Percentiles rank a stretch among this genome's conserved stretches.
These are phyloP conservation scores for Xylariaceae sp. DNA, from an alignment of 2,329 filamentous ascomycete genomes.

Conservation along the genomic window DNA sequence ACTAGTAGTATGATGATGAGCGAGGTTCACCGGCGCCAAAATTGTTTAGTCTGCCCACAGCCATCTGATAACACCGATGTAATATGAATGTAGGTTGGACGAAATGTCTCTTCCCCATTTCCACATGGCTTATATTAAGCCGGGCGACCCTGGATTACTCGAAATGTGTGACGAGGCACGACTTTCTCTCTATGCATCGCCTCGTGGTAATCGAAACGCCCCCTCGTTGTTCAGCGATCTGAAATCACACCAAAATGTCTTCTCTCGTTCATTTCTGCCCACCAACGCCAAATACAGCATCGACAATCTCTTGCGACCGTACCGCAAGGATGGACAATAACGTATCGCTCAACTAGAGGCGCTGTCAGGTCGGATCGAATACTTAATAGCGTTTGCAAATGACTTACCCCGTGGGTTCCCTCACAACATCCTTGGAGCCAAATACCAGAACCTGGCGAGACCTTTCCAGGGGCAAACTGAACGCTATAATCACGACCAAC, in stretches of 20 bases:
- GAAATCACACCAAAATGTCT: not conserved
- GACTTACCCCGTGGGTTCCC: constrained; percentile 80
- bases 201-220: not conserved
- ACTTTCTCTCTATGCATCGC: constrained; percentile 9
- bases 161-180: not conserved
- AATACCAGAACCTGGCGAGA: constrained; percentile 70
- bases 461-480: constrained; percentile 60
- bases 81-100: not conserved
- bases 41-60: too few species aligned
- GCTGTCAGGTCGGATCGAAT: not conserved
- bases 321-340: constrained; percentile 27
- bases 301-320: constrained; percentile 29
- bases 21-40: too few species aligned
- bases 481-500: constrained; percentile 77
- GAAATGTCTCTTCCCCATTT: not conserved
- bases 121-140: not conserved
- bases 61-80: too few species aligned
- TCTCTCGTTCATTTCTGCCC: constrained; percentile 5
- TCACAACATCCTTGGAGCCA: constrained; percentile 96
- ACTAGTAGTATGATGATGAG: too few species aligned
- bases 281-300: constrained; percentile 25
- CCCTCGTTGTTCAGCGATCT: not conserved
- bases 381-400: not conserved
- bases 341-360: constrained; percentile 27
- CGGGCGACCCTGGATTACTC: not conserved